A percentile compares a stretch with the other conserved stretches of the same genome.
These are phyloP conservation scores for Hibiscus syriacus DNA, from an alignment of 345 rosid species.

Conservation along the genomic window DNA sequence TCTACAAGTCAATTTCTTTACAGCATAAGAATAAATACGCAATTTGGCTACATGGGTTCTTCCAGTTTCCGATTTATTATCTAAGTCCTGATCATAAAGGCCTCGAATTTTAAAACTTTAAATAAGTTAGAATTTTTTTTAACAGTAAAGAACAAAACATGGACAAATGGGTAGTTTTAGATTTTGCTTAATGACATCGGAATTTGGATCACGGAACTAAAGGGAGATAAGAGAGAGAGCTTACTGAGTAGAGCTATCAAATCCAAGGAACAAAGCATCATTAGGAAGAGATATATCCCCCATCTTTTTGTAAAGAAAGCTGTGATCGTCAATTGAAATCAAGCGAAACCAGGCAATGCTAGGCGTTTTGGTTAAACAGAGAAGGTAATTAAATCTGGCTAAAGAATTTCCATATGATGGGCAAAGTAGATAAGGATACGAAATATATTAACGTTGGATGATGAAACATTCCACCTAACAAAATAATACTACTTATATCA, in stretches of 20 bases:
- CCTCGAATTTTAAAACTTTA: neutral
- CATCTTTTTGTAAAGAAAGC: slow-evolving; percentile 34
- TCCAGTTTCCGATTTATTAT: neutral
- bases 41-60: neutral
- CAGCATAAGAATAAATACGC: neutral
- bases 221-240: slow-evolving; percentile 3
- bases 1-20: neutral
- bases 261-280: slow-evolving; percentile 75
- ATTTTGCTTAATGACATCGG: neutral
- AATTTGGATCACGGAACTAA: neutral
- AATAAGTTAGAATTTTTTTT: too few species aligned
- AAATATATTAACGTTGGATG: neutral
- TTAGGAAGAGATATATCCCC: slow-evolving; percentile 49
- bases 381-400: neutral
- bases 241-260: slow-evolving; percentile 93
- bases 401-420: neutral
- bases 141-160: neutral
- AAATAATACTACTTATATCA: neutral
- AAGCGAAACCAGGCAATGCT: neutral
- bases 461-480: neutral
- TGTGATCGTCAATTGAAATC: neutral
- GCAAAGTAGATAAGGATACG: neutral
- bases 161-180: neutral
- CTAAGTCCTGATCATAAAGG: neutral
- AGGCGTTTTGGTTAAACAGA: neutral